Percentiles rank a stretch among this genome's conserved stretches.
These are phyloP conservation scores for Mycena sp. DNA, from an alignment of 1,284 basidiomycete genomes.

Conservation along the genomic window DNA sequence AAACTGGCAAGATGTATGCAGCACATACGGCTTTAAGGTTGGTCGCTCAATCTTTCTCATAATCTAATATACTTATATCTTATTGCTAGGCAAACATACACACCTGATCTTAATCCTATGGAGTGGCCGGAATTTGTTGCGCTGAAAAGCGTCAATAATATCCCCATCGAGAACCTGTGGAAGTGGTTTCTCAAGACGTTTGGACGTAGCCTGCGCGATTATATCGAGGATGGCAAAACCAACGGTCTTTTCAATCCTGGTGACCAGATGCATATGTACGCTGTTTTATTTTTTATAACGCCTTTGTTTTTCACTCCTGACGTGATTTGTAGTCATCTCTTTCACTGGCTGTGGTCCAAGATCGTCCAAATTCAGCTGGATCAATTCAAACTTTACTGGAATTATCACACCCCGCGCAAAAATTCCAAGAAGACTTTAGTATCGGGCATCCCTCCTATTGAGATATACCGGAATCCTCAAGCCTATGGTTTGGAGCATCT, in stretches of 20 bases:
- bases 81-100: background rate
- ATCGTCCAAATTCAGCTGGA: background rate
- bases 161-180: conserved; percentile 27
- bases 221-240: conserved; percentile 15
- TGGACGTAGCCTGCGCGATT: conserved; percentile 5
- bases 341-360: conserved; percentile 18
- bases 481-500: background rate
- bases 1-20: conserved; percentile 22
- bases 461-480: background rate
- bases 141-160: conserved; percentile 26
- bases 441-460: background rate
- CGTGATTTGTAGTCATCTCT: background rate
- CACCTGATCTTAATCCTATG: conserved; percentile 10
- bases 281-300: background rate
- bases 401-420: background rate
- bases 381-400: conserved; percentile 9
- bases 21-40: conserved; percentile 18
- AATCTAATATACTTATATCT: no score
- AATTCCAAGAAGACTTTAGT: background rate
- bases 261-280: conserved; percentile 21
- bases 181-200: conserved; percentile 3
- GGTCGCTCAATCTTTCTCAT: background rate
- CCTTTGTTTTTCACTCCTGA: background rate
- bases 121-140: conserved; percentile 10
- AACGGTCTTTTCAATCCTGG: conserved; percentile 17